phyloP scores from a whole-genome alignment of 805 yeast species.

The Kodamaea kakaduensis region DNA sequence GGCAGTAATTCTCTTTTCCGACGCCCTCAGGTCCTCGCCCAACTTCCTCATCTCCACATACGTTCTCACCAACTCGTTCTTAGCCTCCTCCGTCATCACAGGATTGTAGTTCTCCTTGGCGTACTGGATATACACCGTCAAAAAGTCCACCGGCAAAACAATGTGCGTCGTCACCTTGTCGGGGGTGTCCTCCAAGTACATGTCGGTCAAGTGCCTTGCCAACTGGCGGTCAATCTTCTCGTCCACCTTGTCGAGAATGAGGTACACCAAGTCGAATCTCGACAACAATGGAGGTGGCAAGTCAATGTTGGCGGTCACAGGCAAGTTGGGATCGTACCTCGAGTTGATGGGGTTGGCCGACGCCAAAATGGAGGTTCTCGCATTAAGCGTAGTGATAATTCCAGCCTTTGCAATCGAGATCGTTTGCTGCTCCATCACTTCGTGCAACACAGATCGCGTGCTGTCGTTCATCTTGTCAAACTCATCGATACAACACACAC shows the following conservation, averaged over 20 bases:
- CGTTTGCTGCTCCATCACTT: constrained; percentile 99
- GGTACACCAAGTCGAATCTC: constrained; percentile 89
- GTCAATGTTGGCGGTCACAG: constrained; percentile 93
- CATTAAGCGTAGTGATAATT: constrained; percentile 92
- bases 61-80: constrained; percentile 75
- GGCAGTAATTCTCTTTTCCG: constrained; percentile 92
- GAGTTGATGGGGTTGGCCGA: constrained; percentile 97
- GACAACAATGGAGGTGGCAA: constrained; percentile 94
- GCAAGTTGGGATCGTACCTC: constrained; percentile 88
- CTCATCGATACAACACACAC: constrained; percentile 98
- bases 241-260: constrained; percentile 89
- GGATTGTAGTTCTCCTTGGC: constrained; percentile 87
- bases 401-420: constrained; percentile 98
- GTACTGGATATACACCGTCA: constrained; percentile 86
- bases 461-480: constrained; percentile 96
- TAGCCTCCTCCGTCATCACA: constrained; percentile 73
- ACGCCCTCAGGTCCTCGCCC: constrained; percentile 84
- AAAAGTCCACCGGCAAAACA: constrained; percentile 78
- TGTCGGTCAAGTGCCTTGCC: constrained; percentile 84
- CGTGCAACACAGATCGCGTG: constrained; percentile 92
- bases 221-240: constrained; percentile 77
- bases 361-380: constrained; percentile 92
- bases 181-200: constrained; percentile 88
- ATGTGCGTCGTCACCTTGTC: constrained; percentile 64
- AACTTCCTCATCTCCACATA: constrained; percentile 92